These are phyloP conservation scores for Daldinia sp. DNA, from an alignment of 2,329 filamentous ascomycete species.

Conservation along the genomic window DNA sequence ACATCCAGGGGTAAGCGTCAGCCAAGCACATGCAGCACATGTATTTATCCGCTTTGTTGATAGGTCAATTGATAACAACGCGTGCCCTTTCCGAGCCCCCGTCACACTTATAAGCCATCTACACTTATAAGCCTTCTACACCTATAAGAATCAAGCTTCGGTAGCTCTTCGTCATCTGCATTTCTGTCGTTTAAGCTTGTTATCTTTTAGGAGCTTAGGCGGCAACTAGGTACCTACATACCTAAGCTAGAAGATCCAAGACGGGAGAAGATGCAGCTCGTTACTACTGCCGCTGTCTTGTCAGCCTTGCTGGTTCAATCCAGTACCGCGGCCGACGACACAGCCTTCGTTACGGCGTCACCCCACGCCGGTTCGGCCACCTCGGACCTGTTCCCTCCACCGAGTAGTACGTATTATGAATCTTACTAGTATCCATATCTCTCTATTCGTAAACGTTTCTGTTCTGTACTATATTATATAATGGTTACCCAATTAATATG, in stretches of 20 bases:
- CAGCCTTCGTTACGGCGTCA: conserved; percentile 23
- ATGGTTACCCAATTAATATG: neutral
- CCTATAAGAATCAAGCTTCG: conserved; percentile 29
- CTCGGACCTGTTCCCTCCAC: conserved; percentile 31
- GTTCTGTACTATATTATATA: no score
- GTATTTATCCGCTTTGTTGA: conserved; percentile 27
- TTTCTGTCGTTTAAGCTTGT: conserved; percentile 10
- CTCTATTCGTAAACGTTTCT: no score
- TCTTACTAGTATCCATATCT: neutral
- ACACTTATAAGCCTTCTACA: no score
- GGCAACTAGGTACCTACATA: conserved; percentile 8
- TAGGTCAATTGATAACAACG: conserved; percentile 23
- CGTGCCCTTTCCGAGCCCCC: conserved; percentile 6
- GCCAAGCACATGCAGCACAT: conserved; percentile 28
- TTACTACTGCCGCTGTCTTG: conserved; percentile 18
- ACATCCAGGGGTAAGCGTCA: conserved; percentile 7
- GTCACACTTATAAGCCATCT: no score
- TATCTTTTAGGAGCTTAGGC: neutral
- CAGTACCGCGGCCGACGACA: conserved; percentile 25
- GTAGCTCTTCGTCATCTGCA: conserved; percentile 26
- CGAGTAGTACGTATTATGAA: conserved; percentile 28
- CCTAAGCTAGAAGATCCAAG: no score
- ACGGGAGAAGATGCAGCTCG: conserved; percentile 30
- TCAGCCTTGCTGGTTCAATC: conserved; percentile 27
- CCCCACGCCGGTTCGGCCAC: conserved; percentile 30